These are phyloP conservation scores for Pythium folliculosum DNA, from an alignment of 352 stramenopile species.

Conservation along the genomic window DNA sequence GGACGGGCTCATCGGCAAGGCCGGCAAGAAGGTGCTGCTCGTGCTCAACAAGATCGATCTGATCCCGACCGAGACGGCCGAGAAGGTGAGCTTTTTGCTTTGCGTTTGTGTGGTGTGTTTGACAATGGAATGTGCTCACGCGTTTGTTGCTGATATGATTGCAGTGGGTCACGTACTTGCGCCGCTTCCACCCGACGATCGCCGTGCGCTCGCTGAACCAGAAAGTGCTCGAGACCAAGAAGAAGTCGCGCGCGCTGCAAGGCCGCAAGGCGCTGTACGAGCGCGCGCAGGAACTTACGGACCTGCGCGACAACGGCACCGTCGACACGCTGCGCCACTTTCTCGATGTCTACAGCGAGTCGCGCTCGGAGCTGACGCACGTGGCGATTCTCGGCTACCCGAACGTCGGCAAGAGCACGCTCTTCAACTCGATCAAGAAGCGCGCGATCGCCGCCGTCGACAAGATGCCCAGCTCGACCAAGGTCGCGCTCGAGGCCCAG, in stretches of 20 bases:
- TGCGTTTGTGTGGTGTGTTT: too few species aligned
- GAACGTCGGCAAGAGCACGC: constrained; percentile 94
- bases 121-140: background rate
- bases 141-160: constrained; percentile 7
- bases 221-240: constrained; percentile 91
- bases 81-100: constrained; percentile 39
- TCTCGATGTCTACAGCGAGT: constrained; percentile 96
- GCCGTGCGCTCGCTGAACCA: constrained; percentile 81
- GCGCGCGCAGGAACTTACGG: constrained; percentile 62
- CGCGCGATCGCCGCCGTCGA: constrained; percentile 51
- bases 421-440: constrained; percentile 96
- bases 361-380: constrained; percentile 63
- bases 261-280: constrained; percentile 68
- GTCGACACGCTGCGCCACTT: constrained; percentile 93
- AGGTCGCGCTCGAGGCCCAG: constrained; percentile 89
- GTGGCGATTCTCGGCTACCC: constrained; percentile 99
- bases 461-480: constrained; percentile 64
- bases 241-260: constrained; percentile 77
- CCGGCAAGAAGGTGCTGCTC: constrained; percentile 96
- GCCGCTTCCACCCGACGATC: constrained; percentile 94
- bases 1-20: constrained; percentile 92
- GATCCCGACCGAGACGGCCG: constrained; percentile 86
- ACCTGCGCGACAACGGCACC: constrained; percentile 73
- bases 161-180: constrained; percentile 90
- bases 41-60: constrained; percentile 99